These are phyloP conservation scores for Penicillium sp. DNA, from an alignment of 2,329 filamentous ascomycete species.

Conservation along the genomic window DNA sequence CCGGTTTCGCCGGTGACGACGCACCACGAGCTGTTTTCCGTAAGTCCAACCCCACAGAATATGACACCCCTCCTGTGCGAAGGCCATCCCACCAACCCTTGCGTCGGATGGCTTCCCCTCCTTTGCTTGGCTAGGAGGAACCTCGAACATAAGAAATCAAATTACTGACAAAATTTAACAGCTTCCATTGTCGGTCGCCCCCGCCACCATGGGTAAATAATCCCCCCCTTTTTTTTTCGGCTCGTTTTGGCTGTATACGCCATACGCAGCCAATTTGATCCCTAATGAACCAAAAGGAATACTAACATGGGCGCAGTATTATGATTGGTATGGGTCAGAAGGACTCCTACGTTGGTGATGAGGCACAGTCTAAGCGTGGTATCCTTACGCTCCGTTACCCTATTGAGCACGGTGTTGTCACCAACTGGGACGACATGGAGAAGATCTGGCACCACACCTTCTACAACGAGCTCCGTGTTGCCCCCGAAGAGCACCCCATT, in stretches of 20 bases:
- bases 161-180: conserved; percentile 40
- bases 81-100: conserved; percentile 27
- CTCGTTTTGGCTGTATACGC: neutral
- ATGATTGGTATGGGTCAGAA: conserved; percentile 99
- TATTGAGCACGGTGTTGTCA: conserved; percentile 99
- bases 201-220: conserved; percentile 98
- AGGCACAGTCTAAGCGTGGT: conserved; percentile 99
- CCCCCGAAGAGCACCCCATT: conserved; percentile 99
- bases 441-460: conserved; percentile 99
- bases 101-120: conserved; percentile 20
- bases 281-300: neutral
- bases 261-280: neutral
- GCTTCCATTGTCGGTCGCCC: conserved; percentile 99
- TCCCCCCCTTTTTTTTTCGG: conserved; percentile 28
- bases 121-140: neutral
- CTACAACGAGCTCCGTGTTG: conserved; percentile 99
- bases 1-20: conserved; percentile 99
- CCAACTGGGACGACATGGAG: conserved; percentile 99
- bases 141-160: neutral
- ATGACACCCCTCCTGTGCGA: conserved; percentile 18
- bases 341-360: conserved; percentile 99
- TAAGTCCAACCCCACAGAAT: conserved; percentile 61
- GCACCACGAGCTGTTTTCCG: conserved; percentile 99
- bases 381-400: conserved; percentile 99
- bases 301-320: conserved; percentile 65